phyloP scores from a whole-genome alignment of 108 stramenopile species.

The Cyclostephanos tholiformis region DNA sequence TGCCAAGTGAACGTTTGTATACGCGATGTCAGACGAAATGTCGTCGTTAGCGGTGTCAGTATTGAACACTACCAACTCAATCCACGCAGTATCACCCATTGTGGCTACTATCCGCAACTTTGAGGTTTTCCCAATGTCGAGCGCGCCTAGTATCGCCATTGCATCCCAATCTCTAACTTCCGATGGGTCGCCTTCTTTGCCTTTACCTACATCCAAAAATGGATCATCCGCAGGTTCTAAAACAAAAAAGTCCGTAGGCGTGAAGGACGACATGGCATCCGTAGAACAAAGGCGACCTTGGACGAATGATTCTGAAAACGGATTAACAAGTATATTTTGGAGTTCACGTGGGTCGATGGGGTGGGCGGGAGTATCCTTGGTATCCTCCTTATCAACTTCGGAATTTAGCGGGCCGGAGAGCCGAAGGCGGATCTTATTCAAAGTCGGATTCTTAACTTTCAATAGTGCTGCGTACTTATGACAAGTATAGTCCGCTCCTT shows the following conservation, averaged over 20 bases:
- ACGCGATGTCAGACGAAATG: background rate
- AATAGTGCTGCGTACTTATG: conserved; percentile 55
- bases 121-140: conserved; percentile 19
- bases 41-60: background rate
- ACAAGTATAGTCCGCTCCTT: conserved; percentile 31
- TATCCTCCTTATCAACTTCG: background rate
- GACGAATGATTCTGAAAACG: conserved; percentile 47
- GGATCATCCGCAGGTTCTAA: conserved; percentile 68
- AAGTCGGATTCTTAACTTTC: conserved; percentile 77
- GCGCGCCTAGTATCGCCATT: conserved; percentile 23
- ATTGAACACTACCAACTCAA: conserved; percentile 47
- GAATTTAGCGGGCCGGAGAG: conserved; percentile 24
- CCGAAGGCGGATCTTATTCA: conserved; percentile 68
- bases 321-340: conserved; percentile 61
- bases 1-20: conserved; percentile 29
- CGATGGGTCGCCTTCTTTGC: conserved; percentile 54
- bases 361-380: background rate
- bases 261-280: conserved; percentile 14
- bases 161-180: conserved; percentile 64
- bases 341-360: conserved; percentile 31
- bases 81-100: conserved; percentile 64
- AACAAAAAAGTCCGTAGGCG: conserved; percentile 48
- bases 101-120: conserved; percentile 46
- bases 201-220: conserved; percentile 69
- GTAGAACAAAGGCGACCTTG: conserved; percentile 32